These are phyloP conservation scores for Chlorella sorokiniana DNA, from an alignment of 139 green algal genomes.

Conservation along the genomic window DNA sequence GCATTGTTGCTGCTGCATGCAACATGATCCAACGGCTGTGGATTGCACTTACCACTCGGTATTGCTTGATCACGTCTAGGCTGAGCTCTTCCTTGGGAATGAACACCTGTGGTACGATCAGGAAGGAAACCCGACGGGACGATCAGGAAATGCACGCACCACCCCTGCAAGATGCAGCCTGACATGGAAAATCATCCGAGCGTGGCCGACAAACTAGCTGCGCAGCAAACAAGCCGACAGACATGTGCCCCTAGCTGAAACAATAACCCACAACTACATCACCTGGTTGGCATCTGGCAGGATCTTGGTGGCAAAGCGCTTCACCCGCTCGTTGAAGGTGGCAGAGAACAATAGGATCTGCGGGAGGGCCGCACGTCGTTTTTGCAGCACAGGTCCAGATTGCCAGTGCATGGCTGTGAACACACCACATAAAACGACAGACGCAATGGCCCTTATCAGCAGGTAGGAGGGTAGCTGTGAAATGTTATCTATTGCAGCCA, in stretches of 20 bases:
- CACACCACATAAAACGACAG: too few relatives aligned
- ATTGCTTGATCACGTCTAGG: conserved; percentile 98
- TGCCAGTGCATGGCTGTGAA: too few relatives aligned
- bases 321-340: conserved; percentile 96
- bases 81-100: conserved; percentile 91
- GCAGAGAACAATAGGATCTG: conserved; percentile 93
- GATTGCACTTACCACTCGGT: conserved; percentile 75
- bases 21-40: background rate
- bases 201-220: too few relatives aligned
- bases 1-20: background rate
- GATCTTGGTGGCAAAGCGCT: conserved; percentile 83
- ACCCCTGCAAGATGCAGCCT: too few relatives aligned
- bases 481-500: background rate
- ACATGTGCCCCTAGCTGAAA: background rate
- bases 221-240: background rate
- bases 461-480: too few relatives aligned
- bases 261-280: background rate
- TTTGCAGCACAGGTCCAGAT: too few relatives aligned
- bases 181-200: too few relatives aligned
- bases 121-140: background rate
- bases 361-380: background rate
- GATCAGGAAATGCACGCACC: background rate
- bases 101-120: conserved; percentile 70
- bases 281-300: conserved; percentile 76
- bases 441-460: too few relatives aligned